Evolutionary conservation across 2,329 filamentous ascomycete genomes (phyloP).

Genomic region (Colletotrichum liaoningense): DNA sequence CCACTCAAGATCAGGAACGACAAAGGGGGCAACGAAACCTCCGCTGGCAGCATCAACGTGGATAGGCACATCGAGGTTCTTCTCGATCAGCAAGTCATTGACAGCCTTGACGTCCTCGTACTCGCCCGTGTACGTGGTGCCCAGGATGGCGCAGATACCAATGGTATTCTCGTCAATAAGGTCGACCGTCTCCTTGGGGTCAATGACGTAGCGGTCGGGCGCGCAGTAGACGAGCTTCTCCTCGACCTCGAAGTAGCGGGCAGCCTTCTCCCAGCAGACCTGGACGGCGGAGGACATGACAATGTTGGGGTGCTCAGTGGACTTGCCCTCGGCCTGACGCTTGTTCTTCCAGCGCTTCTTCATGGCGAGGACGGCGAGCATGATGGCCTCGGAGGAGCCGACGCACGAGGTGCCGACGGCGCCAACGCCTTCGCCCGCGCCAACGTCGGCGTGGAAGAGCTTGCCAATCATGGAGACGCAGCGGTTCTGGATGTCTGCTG

Average conservation of each 20-base stretch:
- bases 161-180: constrained; percentile 80
- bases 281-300: constrained; percentile 97
- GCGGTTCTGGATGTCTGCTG: constrained; percentile 89
- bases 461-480: constrained; percentile 92
- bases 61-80: constrained; percentile 82
- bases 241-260: constrained; percentile 91
- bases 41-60: constrained; percentile 95
- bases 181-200: constrained; percentile 69
- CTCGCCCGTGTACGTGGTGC: constrained; percentile 94
- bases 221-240: constrained; percentile 82
- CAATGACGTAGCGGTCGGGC: constrained; percentile 70
- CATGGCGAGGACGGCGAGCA: constrained; percentile 88
- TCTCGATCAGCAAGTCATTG: constrained; percentile 85
- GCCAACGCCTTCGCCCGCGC: constrained; percentile 62
- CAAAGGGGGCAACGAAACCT: constrained; percentile 93
- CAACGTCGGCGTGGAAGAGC: constrained; percentile 82
- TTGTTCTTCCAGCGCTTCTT: constrained; percentile 94
- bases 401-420: constrained; percentile 90
- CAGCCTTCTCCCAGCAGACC: constrained; percentile 96
- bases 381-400: constrained; percentile 90
- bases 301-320: constrained; percentile 85
- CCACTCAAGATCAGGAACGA: constrained; percentile 86
- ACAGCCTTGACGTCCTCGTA: constrained; percentile 95
- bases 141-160: constrained; percentile 91
- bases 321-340: constrained; percentile 84